These are phyloP conservation scores for Komagataea norvegica DNA, from an alignment of 1,139 yeast species.

Conservation along the genomic window DNA sequence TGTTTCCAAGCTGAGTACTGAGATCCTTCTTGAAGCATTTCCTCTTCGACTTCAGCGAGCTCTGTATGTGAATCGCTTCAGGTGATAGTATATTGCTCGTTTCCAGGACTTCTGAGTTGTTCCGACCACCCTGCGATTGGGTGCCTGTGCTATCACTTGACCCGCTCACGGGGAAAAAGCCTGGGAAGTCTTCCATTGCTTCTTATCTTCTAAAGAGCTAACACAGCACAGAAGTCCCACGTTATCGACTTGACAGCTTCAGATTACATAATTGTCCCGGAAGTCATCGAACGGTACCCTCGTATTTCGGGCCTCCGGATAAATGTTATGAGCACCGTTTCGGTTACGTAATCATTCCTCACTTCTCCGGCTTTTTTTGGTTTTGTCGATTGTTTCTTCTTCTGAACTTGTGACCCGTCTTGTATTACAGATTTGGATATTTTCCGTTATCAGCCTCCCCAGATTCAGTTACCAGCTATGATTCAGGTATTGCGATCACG, in stretches of 20 bases:
- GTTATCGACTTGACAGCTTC: no score
- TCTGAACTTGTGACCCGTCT: no score
- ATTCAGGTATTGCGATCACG: neutral
- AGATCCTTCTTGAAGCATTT: constrained; percentile 15
- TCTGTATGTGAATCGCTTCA: constrained; percentile 9
- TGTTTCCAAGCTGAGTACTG: constrained; percentile 8
- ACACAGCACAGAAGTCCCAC: neutral
- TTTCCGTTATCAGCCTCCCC: neutral
- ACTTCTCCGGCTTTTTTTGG: neutral
- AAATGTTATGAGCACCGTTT: no score
- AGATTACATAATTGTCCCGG: neutral
- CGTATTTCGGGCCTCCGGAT: no score
- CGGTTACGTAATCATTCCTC: neutral
- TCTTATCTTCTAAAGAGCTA: neutral
- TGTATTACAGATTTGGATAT: neutral
- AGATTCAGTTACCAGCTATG: neutral
- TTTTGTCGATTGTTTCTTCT: neutral
- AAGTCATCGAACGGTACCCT: no score
- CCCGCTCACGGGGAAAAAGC: constrained; percentile 14
- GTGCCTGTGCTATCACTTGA: neutral
- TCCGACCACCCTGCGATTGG: no score
- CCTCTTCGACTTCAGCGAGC: constrained; percentile 16
- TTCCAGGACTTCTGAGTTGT: neutral
- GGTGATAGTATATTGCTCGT: constrained; percentile 6
- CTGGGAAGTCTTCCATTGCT: constrained; percentile 18